Conservation (phyloP, 306 rosid species). For the Inga leiocalycina region DNA sequence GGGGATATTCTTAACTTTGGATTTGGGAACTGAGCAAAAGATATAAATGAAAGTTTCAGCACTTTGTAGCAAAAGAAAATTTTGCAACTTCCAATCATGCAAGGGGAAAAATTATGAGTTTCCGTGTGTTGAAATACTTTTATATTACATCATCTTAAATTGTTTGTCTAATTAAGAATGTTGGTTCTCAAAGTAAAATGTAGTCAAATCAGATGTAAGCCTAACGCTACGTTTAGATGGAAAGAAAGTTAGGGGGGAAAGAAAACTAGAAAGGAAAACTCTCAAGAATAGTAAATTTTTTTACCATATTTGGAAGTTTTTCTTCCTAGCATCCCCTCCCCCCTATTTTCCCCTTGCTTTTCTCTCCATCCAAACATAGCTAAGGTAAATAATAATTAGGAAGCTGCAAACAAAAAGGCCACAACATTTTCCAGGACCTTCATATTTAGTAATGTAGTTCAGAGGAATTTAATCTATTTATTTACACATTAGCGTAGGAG, state of each 20-base stretch:
- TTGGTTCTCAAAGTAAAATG: conserved; percentile 4
- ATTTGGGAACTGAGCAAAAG: conserved; percentile 9
- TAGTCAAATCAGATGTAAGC: conserved; percentile 3
- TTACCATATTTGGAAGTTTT: too few species aligned
- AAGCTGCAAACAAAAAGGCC: neutral
- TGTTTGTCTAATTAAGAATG: conserved; percentile 12
- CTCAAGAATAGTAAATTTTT: too few species aligned
- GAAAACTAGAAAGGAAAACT: too few species aligned
- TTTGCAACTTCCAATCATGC: neutral
- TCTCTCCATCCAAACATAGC: too few species aligned
- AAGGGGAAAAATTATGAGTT: neutral
- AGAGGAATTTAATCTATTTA: conserved; percentile 8
- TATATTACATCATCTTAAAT: conserved; percentile 19
- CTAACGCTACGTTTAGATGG: neutral
- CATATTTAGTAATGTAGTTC: neutral
- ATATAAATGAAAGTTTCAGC: conserved; percentile 11
- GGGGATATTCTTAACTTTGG: neutral
- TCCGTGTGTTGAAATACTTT: neutral
- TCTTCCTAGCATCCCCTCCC: too few species aligned
- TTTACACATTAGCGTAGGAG: neutral
- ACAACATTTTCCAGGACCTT: conserved; percentile 20
- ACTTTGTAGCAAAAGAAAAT: neutral
- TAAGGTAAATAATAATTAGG: conserved; percentile 1
- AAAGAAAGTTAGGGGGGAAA: too few species aligned
- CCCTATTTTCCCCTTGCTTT: too few species aligned